Conservation (phyloP, 192 early-diverging fungal genomes). For the Linnemannia elongata region DNA sequence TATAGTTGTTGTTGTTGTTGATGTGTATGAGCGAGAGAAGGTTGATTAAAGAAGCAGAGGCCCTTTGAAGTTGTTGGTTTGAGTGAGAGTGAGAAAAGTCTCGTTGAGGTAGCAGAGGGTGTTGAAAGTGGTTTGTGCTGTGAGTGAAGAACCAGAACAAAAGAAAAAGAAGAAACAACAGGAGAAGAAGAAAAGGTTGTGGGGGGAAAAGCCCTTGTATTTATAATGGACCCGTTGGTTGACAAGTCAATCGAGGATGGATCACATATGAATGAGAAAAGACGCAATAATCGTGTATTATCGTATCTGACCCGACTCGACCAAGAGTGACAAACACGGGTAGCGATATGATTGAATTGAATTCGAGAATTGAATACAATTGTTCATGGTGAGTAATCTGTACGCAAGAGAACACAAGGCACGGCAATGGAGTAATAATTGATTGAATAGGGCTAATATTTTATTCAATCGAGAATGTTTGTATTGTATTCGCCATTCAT, state of each 20-base stretch:
- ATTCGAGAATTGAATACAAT: background rate
- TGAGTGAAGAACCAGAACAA: conserved; percentile 20
- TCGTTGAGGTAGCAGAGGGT: conserved; percentile 8
- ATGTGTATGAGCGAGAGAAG: background rate
- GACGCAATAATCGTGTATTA: conserved; percentile 8
- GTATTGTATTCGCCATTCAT: background rate
- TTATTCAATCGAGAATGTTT: background rate
- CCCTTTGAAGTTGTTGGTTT: background rate
- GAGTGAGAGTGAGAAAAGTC: background rate
- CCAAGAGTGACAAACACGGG: background rate
- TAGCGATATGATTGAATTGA: conserved; percentile 7
- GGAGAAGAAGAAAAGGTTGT: conserved; percentile 12
- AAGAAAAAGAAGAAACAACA: conserved; percentile 22
- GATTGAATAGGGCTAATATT: background rate
- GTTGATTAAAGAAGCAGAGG: background rate
- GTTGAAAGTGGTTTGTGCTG: conserved; percentile 33
- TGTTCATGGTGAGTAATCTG: conserved; percentile 10
- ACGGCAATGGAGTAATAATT: no score
- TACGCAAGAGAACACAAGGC: background rate
- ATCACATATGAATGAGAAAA: background rate
- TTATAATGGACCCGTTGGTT: conserved; percentile 16
- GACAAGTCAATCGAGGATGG: background rate
- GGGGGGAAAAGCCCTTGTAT: conserved; percentile 26
- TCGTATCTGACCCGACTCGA: background rate
- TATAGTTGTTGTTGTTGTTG: background rate